These are phyloP conservation scores for Salix arbutifolia DNA, from an alignment of 345 rosid genomes.

Conservation along the genomic window DNA sequence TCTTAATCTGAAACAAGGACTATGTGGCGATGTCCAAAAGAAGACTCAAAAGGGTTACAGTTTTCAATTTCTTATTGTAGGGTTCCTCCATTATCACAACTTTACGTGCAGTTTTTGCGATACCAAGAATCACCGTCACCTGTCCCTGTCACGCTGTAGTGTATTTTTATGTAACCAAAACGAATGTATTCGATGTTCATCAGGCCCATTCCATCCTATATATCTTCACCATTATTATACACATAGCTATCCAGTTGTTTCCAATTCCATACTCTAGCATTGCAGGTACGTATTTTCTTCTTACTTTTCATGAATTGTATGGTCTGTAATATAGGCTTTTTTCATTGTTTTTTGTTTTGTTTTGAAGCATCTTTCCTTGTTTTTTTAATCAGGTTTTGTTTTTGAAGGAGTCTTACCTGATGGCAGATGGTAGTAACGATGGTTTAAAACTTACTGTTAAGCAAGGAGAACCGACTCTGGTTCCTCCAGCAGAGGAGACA, in stretches of 20 bases:
- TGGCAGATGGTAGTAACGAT: conserved; percentile 32
- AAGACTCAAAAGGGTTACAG: neutral
- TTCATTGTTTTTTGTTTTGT: neutral
- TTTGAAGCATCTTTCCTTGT: neutral
- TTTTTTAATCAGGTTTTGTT: conserved; percentile 13
- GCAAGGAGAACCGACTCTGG: conserved; percentile 47
- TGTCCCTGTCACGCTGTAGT: conserved; percentile 28
- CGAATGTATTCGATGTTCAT: neutral
- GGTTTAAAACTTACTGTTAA: conserved; percentile 41
- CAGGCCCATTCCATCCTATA: conserved; percentile 26
- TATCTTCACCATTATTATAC: conserved; percentile 17
- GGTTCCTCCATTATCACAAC: neutral
- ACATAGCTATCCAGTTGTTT: neutral
- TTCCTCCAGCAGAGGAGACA: conserved; percentile 64
- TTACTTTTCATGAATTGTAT: neutral
- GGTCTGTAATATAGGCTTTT: neutral
- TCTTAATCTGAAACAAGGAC: neutral
- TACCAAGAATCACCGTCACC: neutral
- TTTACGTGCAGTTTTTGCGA: neutral
- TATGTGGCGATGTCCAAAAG: neutral
- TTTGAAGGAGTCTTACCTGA: conserved; percentile 13
- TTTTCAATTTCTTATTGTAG: neutral
- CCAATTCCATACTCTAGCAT: neutral
- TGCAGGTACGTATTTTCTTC: conserved; percentile 2
- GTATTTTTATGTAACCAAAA: conserved; percentile 25